Evolutionary conservation across 202 grass and related monocot genomes (phyloP), one percentile per base, ranked within the genome.

Genomic region (Eragrostis tef): DNA sequence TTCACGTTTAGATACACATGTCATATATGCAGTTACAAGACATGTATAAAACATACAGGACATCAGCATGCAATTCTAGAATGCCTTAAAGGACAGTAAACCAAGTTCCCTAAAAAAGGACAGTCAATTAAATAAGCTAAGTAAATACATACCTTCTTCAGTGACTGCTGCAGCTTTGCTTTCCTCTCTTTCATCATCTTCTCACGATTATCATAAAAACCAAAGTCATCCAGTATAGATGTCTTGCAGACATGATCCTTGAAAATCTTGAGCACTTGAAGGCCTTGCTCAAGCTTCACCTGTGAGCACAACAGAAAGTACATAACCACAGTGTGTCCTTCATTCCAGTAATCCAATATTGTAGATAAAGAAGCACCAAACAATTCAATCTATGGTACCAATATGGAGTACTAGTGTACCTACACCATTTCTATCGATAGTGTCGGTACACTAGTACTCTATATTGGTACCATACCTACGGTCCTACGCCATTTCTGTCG

Each of bases 161-260:
- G 78, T 25, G 64, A 77, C 46, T 89, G 89, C 42, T 89, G 88
- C 63, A 89, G 81, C 70, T 89, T 94, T 42, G 70, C 17, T 68
- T 83, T 95, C 73, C 85, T 90, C 75, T 92, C 88, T 77, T 86
- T 84, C 86, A 91, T 87, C 67, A 88, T 42, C 85, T 89, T 96
- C 82, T 93, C 87, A 59, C 86, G 88, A 31, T 96, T 86, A 92
- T 96, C 90, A 65, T 96, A 96, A 82, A 88, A 92, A 11, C 56
- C 57, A 73, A 92, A 96, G 67, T 96, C 93, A 76, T 96, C 93
- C 75, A 96, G 75, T 78, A 96, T 86, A 15, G 93, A 96, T 71
- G 87, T 88, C 81, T 87, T 91, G 61, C 61, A 74, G 77, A 81
- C 70, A 96, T 90, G 91, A 34, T 88, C 85, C 88, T 96, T 96